Evolutionary conservation across 2,329 filamentous ascomycete species (phyloP).

Genomic region (Cordyceps cateniannulata): DNA sequence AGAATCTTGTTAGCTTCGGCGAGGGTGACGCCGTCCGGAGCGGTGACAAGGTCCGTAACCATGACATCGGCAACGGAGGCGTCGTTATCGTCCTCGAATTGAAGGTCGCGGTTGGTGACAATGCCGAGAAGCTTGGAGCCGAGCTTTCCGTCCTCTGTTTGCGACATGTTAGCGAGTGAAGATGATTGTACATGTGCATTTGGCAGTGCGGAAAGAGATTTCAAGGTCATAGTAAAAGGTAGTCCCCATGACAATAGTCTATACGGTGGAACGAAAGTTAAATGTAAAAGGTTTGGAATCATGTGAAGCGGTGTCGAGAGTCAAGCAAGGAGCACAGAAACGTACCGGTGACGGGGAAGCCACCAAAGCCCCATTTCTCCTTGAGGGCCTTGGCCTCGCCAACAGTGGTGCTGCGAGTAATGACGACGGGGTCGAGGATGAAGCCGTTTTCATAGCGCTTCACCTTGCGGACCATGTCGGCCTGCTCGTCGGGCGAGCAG

Average conservation of each 20-base stretch:
- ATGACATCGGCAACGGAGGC: conserved; percentile 82
- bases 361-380: conserved; percentile 97
- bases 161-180: neutral
- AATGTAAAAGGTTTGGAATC: conserved; percentile 76
- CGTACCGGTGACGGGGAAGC: conserved; percentile 97
- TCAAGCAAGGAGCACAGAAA: conserved; percentile 8
- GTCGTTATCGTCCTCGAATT: conserved; percentile 76
- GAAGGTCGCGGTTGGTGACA: conserved; percentile 94
- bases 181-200: neutral
- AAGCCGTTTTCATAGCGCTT: conserved; percentile 99
- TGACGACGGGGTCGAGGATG: conserved; percentile 91
- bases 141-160: conserved; percentile 78
- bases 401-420: conserved; percentile 80
- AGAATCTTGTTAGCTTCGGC: conserved; percentile 88
- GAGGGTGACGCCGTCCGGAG: conserved; percentile 73
- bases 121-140: conserved; percentile 96
- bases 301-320: conserved; percentile 30
- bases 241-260: conserved; percentile 82
- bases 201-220: conserved; percentile 11
- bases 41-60: conserved; percentile 91
- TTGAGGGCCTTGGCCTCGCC: conserved; percentile 87
- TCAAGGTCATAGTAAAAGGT: conserved; percentile 27
- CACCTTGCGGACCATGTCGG: conserved; percentile 98
- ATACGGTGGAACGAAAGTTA: conserved; percentile 99
- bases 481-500: conserved; percentile 94